phyloP scores from a whole-genome alignment of 257 asterid species.

The Leptodermis oblonga region DNA sequence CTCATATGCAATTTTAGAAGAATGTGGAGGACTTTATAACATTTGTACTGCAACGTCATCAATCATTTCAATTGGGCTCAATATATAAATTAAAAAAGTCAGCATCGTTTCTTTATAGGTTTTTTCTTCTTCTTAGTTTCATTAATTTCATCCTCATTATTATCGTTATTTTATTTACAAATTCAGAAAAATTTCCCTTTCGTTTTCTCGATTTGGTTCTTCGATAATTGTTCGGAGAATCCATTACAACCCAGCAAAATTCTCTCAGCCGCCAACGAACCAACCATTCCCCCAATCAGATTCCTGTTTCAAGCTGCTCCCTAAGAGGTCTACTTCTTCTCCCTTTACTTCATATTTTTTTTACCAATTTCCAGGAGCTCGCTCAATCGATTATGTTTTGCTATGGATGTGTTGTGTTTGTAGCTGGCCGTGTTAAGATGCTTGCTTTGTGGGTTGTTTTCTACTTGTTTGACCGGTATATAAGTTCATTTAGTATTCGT shows the following conservation, averaged over 20 bases:
- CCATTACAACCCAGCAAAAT: constrained; percentile 2
- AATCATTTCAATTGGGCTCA: constrained; percentile 7
- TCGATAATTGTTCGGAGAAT: not conserved
- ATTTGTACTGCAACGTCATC: constrained; percentile 10
- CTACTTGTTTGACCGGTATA: not conserved
- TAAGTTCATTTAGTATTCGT: not conserved
- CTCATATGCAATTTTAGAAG: not conserved
- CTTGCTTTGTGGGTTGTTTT: no score
- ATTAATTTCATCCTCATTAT: no score
- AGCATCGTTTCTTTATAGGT: not conserved
- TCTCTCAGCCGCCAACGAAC: constrained; percentile 33
- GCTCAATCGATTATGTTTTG: no score
- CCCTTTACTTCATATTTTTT: constrained; percentile 3
- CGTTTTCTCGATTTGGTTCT: not conserved
- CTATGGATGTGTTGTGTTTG: no score
- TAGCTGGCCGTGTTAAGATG: no score
- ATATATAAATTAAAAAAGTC: constrained; percentile 14
- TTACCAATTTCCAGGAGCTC: no score
- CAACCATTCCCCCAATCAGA: constrained; percentile 17
- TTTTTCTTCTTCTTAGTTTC: not conserved
- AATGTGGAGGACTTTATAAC: not conserved
- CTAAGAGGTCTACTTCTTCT: constrained; percentile 27
- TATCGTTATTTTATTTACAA: no score
- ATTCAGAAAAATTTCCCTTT: not conserved
- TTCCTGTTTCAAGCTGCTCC: constrained; percentile 21